Evolutionary conservation across 176 grass and related monocot species (phyloP).

Genomic region (Carex myosuroides): DNA sequence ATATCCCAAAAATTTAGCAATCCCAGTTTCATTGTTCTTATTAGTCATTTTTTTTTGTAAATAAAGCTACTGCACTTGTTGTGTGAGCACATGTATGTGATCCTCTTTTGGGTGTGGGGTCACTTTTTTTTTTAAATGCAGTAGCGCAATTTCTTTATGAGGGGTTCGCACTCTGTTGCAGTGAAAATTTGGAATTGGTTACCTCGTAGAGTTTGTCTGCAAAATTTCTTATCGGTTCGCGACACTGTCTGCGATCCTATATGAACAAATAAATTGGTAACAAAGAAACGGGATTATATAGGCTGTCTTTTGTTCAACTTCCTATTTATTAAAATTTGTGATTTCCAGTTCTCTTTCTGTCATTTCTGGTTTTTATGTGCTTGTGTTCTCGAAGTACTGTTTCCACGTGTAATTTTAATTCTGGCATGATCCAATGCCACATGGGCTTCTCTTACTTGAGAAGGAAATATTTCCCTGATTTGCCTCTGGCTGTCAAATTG

Average conservation of each 20-base stretch:
- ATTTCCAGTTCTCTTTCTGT: background rate
- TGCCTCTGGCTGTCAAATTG: background rate
- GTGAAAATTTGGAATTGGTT: background rate
- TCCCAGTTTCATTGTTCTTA: background rate
- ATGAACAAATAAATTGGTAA: background rate
- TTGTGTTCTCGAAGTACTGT: background rate
- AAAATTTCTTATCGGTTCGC: background rate
- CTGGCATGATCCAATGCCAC: background rate
- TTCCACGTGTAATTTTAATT: background rate
- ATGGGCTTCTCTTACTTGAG: background rate
- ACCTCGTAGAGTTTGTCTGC: background rate
- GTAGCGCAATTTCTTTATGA: background rate
- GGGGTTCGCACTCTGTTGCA: background rate
- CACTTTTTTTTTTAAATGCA: background rate
- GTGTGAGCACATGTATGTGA: background rate
- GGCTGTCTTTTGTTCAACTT: background rate
- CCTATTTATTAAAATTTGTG: background rate
- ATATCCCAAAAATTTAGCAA: background rate
- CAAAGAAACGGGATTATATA: background rate
- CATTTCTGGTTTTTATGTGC: background rate
- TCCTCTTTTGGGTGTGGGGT: background rate
- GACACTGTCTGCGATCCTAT: background rate
- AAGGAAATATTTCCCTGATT: background rate
- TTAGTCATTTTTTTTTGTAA: background rate
- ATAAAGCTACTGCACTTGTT: background rate